Percentiles rank a stretch among this genome's conserved stretches.
These are phyloP conservation scores for Prunus salicina DNA, from an alignment of 306 rosid species.

Conservation along the genomic window DNA sequence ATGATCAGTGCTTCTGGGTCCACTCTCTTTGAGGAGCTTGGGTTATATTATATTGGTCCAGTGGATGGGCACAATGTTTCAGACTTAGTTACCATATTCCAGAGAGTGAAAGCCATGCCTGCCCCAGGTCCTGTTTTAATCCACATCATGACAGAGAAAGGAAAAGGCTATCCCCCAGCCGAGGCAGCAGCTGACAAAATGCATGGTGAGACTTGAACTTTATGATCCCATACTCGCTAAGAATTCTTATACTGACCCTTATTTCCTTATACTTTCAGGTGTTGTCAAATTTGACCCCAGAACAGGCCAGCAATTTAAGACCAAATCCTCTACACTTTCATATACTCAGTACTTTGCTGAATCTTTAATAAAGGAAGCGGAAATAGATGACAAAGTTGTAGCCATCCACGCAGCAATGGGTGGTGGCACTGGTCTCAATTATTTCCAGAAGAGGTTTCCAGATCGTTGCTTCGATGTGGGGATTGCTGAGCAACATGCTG, in stretches of 20 bases:
- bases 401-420: slow-evolving; percentile 99
- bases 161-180: slow-evolving; percentile 94
- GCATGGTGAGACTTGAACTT: slow-evolving; percentile 60
- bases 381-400: slow-evolving; percentile 64
- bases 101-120: slow-evolving; percentile 63
- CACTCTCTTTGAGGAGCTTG: slow-evolving; percentile 76
- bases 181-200: slow-evolving; percentile 77
- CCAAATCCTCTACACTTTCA: slow-evolving; percentile 61
- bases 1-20: slow-evolving; percentile 62
- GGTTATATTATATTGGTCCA: slow-evolving; percentile 79
- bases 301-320: slow-evolving; percentile 77
- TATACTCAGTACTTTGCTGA: slow-evolving; percentile 85
- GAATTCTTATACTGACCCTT: slow-evolving; percentile 12
- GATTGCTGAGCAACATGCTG: slow-evolving; percentile 94
- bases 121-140: slow-evolving; percentile 85
- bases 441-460: slow-evolving; percentile 82
- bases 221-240: not conserved
- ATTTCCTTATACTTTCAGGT: slow-evolving; percentile 40
- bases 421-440: slow-evolving; percentile 86
- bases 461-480: slow-evolving; percentile 91
- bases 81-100: slow-evolving; percentile 65
- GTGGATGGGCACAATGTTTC: slow-evolving; percentile 78
- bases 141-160: slow-evolving; percentile 84
- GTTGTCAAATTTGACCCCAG: slow-evolving; percentile 81
- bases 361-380: slow-evolving; percentile 85